A percentile compares a stretch with the other conserved stretches of the same genome.
phyloP scores from a whole-genome alignment of 1,284 basidiomycete genomes.

The Apiotrichum laibachii region DNA sequence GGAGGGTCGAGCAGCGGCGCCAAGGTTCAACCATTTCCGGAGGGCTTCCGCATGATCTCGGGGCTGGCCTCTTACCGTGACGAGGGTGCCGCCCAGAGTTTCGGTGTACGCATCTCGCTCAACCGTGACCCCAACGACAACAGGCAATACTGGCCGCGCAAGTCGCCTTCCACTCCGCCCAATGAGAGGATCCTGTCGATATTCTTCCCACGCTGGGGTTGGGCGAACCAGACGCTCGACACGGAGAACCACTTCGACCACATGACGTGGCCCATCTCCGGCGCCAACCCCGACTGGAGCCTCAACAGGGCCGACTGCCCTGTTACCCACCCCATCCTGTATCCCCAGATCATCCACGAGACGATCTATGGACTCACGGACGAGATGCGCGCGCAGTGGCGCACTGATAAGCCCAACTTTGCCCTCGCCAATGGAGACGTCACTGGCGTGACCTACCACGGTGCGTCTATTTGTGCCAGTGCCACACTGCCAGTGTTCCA shows the following conservation, averaged over 20 bases:
- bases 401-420: constrained; percentile 4
- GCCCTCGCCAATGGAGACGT: constrained; percentile 47
- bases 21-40: constrained; percentile 44
- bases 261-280: constrained; percentile 51
- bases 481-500: no score
- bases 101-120: constrained; percentile 1
- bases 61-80: constrained; percentile 42
- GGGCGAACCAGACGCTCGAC: constrained; percentile 47
- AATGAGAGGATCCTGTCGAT: constrained; percentile 18
- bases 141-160: background rate
- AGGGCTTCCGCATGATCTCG: constrained; percentile 52
- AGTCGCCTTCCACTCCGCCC: background rate
- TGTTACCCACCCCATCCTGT: constrained; percentile 34
- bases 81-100: background rate
- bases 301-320: constrained; percentile 41
- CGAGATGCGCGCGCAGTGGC: constrained; percentile 4
- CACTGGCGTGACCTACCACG: constrained; percentile 50
- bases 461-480: no score
- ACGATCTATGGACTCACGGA: constrained; percentile 29
- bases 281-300: background rate
- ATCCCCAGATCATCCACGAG: constrained; percentile 50
- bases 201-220: constrained; percentile 52
- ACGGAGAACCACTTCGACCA: constrained; percentile 51
- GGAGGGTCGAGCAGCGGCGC: background rate
- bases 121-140: background rate